A percentile compares a stretch with the other conserved stretches of the same genome.
Conservation (phyloP, 2,329 filamentous ascomycete species). For the Cryphonectria carpinicola region DNA sequence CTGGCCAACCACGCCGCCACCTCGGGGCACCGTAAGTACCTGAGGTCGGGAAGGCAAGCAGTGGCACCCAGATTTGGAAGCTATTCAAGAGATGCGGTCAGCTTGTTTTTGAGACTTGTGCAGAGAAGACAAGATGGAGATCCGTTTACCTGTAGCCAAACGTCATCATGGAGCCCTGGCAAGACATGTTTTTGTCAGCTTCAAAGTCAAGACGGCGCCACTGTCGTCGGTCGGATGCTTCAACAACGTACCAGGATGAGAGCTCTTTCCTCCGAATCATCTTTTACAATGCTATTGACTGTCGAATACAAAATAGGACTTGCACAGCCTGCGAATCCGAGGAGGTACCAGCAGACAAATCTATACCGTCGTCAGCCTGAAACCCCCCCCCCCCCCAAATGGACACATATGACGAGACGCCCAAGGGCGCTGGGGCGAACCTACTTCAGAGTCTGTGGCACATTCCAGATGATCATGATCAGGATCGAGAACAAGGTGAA, state of each 20-base stretch:
- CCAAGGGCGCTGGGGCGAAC: conserved; percentile 14
- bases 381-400: too few species aligned
- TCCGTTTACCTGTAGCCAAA: conserved; percentile 42
- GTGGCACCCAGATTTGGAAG: conserved; percentile 50
- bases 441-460: conserved; percentile 52
- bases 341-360: conserved; percentile 48
- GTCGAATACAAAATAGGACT: conserved; percentile 49
- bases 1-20: conserved; percentile 54
- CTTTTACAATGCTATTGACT: conserved; percentile 47
- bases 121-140: not conserved
- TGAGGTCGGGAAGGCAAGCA: conserved; percentile 47
- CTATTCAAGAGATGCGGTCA: conserved; percentile 26
- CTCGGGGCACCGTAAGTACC: conserved; percentile 46
- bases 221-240: not conserved
- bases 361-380: conserved; percentile 27
- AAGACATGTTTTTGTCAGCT: not conserved
- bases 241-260: conserved; percentile 39
- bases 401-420: too few species aligned
- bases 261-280: conserved; percentile 46
- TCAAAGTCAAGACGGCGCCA: not conserved
- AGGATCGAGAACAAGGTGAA: conserved; percentile 49
- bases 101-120: not conserved
- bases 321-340: conserved; percentile 43
- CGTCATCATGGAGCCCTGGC: conserved; percentile 49
- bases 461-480: conserved; percentile 53